These are phyloP conservation scores for Paramarasmius palmivorus DNA, from an alignment of 1,284 basidiomycete genomes.

Conservation along the genomic window DNA sequence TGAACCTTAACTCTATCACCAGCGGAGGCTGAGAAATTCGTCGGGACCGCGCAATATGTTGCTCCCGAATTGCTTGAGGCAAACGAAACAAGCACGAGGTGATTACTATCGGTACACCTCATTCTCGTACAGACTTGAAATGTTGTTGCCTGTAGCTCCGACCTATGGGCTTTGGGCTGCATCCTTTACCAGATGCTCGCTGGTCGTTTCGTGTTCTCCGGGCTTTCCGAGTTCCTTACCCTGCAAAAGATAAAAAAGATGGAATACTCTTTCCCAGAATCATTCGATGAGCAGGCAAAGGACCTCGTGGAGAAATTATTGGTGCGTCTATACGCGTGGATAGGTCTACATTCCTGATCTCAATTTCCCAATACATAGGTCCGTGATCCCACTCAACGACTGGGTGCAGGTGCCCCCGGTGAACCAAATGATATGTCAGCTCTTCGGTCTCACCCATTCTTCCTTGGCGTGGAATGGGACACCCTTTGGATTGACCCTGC, in stretches of 20 bases:
- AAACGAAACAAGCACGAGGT: slow-evolving; percentile 75
- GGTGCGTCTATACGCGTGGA: slow-evolving; percentile 37
- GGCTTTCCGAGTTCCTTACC: slow-evolving; percentile 82
- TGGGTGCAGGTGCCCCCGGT: slow-evolving; percentile 61
- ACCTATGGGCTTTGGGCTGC: slow-evolving; percentile 98
- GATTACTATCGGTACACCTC: slow-evolving; percentile 15
- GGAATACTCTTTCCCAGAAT: slow-evolving; percentile 73
- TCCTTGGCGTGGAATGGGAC: slow-evolving; percentile 67
- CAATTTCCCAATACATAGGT: slow-evolving; percentile 40
- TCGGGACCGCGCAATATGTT: slow-evolving; percentile 96
- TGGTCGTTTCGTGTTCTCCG: slow-evolving; percentile 89
- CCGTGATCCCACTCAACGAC: slow-evolving; percentile 68
- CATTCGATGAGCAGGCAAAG: slow-evolving; percentile 67
- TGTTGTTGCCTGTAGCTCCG: slow-evolving; percentile 61
- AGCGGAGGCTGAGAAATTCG: slow-evolving; percentile 74
- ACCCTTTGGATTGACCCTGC: slow-evolving; percentile 72
- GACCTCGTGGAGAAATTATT: slow-evolving; percentile 69
- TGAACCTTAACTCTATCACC: slow-evolving; percentile 15
- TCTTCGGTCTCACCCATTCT: slow-evolving; percentile 79
- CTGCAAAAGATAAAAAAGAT: slow-evolving; percentile 79
- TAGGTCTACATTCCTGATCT: slow-evolving; percentile 1
- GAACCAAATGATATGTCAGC: slow-evolving; percentile 51
- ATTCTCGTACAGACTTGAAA: neutral
- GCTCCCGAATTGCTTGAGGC: slow-evolving; percentile 88
- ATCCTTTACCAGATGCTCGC: slow-evolving; percentile 97